These are phyloP conservation scores for Ceriops decandra DNA, from an alignment of 345 rosid species.

Conservation along the genomic window DNA sequence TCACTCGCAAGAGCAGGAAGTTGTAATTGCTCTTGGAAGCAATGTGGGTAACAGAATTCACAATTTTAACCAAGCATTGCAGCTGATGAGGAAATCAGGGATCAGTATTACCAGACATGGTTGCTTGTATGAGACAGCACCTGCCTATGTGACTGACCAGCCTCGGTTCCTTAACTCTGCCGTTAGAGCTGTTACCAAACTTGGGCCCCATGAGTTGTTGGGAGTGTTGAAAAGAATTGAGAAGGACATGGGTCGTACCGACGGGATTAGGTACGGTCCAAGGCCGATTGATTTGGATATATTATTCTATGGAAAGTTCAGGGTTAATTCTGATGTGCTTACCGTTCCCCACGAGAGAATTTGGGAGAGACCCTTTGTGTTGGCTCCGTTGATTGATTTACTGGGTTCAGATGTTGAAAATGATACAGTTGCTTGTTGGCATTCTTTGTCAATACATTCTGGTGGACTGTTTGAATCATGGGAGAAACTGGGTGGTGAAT, in stretches of 20 bases:
- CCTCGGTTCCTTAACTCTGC: constrained; percentile 86
- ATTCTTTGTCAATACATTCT: constrained; percentile 50
- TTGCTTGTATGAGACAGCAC: constrained; percentile 83
- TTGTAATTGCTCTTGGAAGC: constrained; percentile 87
- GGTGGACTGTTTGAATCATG: constrained; percentile 60
- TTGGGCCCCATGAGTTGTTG: constrained; percentile 75
- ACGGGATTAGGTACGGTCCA: constrained; percentile 77
- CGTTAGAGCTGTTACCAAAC: constrained; percentile 72
- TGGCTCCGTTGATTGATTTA: constrained; percentile 87
- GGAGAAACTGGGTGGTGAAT: constrained; percentile 79
- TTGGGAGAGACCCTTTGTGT: constrained; percentile 87
- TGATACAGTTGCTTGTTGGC: constrained; percentile 78
- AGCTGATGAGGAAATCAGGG: constrained; percentile 57
- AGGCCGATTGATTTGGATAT: constrained; percentile 90
- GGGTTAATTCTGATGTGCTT: constrained; percentile 52
- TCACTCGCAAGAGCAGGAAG: constrained; percentile 66
- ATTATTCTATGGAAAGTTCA: constrained; percentile 73
- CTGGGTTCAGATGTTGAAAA: constrained; percentile 60
- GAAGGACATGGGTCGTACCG: constrained; percentile 69
- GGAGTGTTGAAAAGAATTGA: constrained; percentile 69
- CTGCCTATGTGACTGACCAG: constrained; percentile 85
- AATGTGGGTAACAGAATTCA: constrained; percentile 71
- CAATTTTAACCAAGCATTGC: constrained; percentile 65
- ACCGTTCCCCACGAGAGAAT: constrained; percentile 81
- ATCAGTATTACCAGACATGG: constrained; percentile 60